Evolutionary conservation across 2,329 filamentous ascomycete genomes (phyloP), one percentile per base, ranked within the genome.

Genomic region (Fusarium citri): DNA sequence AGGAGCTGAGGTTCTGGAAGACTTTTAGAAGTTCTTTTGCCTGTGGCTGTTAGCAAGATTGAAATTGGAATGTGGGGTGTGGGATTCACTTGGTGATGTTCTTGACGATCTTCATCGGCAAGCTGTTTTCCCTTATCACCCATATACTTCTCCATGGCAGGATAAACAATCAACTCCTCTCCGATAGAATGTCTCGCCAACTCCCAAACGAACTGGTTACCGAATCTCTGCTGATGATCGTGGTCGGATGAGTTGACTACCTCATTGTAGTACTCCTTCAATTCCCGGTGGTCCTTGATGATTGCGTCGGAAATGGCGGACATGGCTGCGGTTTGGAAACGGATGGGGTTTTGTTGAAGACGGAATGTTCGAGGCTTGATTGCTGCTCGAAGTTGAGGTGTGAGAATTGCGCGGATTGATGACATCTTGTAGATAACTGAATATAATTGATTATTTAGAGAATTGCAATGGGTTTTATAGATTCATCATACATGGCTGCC

Each of bases 91-190:
- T n/a, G n/a, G n/a, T 83, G 81, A 68, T 87, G 84, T 62, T 86
- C 81, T 5, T 77, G 4, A 2, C 85, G 80, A 71, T 88, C 84
- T 46, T 81, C 80, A 16, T 85, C 81, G 0, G 84, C 83, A 67
- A 85, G 75, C 3, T 75, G 67, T 34, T 80, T 78, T 47, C 86
- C 85, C 45, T 80, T 69, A 2, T 78, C 74, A 2, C 79, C 76
- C 20, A 88, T 66, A 56, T 85, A 75, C 60, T 83, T 82, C 71
- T 87, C 84, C 20, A 88, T 78, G 3, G 83, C 85, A 1, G 87
- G 86, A 64, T 88, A 88, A 1, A 88, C 78, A 12, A 88, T 78
- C 0, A 86, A 72, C 67, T 86, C 83, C 63, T 86, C 83, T 9
- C 78, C 78, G n/a, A 86, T 77, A 0, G 82, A 83, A 69, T 85